phyloP scores from a whole-genome alignment of 2,329 filamentous ascomycete species.

The Leptographium lundbergii region DNA sequence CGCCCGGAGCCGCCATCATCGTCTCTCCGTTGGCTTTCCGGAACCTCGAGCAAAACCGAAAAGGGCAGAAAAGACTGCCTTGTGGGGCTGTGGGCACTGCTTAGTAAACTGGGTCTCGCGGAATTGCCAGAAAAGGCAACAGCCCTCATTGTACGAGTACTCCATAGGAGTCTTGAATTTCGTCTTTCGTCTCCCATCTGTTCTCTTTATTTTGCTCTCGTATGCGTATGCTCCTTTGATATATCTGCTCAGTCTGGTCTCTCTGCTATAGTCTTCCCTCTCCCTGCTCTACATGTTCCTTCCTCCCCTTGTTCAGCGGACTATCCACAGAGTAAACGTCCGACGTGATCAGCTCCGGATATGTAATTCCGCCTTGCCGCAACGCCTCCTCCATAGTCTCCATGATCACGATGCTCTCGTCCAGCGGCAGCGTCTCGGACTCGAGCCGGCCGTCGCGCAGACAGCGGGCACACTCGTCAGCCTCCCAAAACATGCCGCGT shows the following conservation, averaged over 20 bases:
- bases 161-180: background rate
- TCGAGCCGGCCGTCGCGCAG: slow-evolving; percentile 66
- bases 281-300: slow-evolving; percentile 3
- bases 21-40: background rate
- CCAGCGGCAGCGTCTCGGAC: slow-evolving; percentile 55
- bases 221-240: too few species aligned
- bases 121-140: background rate
- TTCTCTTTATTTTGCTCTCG: too few species aligned
- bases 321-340: slow-evolving; percentile 47
- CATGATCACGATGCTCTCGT: slow-evolving; percentile 79
- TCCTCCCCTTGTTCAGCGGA: slow-evolving; percentile 44
- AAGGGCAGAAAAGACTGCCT: too few species aligned
- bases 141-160: background rate
- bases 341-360: slow-evolving; percentile 43
- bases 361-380: slow-evolving; percentile 38
- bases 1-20: background rate
- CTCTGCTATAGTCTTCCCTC: background rate
- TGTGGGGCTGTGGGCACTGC: too few species aligned
- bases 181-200: too few species aligned
- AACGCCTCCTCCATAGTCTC: slow-evolving; percentile 49
- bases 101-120: background rate
- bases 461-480: slow-evolving; percentile 27
- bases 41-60: too few species aligned
- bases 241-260: background rate
- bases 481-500: slow-evolving; percentile 65